These are phyloP conservation scores for Globisporangium uncinulatum DNA, from an alignment of 352 stramenopile genomes.

Conservation along the genomic window DNA sequence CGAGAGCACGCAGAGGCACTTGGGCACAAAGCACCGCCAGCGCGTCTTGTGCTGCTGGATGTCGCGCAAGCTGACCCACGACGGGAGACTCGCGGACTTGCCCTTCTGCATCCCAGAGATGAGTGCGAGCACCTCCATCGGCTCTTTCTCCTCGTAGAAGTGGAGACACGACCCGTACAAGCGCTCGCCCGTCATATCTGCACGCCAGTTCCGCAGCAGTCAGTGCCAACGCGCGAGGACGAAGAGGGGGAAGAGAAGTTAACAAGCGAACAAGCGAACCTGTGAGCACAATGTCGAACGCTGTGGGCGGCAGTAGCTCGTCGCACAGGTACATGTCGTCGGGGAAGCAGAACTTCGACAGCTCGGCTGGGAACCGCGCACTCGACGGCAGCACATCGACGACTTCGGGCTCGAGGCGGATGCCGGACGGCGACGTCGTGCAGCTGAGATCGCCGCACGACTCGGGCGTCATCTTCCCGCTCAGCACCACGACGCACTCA, in stretches of 20 bases:
- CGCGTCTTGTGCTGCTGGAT: conserved; percentile 56
- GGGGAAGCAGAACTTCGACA: conserved; percentile 74
- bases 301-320: conserved; percentile 28
- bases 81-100: conserved; percentile 35
- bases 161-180: conserved; percentile 60
- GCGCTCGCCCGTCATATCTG: conserved; percentile 46
- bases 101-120: conserved; percentile 41
- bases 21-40: conserved; percentile 53
- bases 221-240: not conserved
- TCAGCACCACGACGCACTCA: conserved; percentile 55
- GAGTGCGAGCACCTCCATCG: conserved; percentile 56
- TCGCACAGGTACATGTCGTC: conserved; percentile 44
- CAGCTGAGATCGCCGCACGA: conserved; percentile 23
- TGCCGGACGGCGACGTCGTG: conserved; percentile 33
- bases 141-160: conserved; percentile 55
- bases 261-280: conserved; percentile 16
- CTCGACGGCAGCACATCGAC: conserved; percentile 42
- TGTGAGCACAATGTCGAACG: conserved; percentile 71
- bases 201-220: not conserved
- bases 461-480: conserved; percentile 34
- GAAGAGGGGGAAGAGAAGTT: not conserved
- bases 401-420: conserved; percentile 45
- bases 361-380: conserved; percentile 45
- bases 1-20: conserved; percentile 61
- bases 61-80: conserved; percentile 65